phyloP scores from a whole-genome alignment of 441 rosid genomes.

The Daphne laureola region DNA sequence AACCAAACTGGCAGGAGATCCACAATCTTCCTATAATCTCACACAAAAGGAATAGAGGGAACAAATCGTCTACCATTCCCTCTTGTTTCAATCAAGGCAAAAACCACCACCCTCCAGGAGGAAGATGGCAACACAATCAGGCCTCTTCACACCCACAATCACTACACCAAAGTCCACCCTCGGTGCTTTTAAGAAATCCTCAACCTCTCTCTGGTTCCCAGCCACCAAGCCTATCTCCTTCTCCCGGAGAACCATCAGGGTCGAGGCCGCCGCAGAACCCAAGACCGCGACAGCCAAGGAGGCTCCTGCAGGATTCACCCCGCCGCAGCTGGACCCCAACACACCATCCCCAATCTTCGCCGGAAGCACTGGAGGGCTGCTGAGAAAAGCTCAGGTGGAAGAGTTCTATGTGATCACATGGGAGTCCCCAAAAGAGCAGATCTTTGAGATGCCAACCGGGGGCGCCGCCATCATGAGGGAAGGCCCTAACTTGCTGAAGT shows the following conservation, averaged over 20 bases:
- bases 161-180: slow-evolving; percentile 27
- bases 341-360: slow-evolving; percentile 83
- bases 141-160: slow-evolving; percentile 30
- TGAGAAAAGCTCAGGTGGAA: slow-evolving; percentile 70
- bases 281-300: slow-evolving; percentile 24
- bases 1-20: slow-evolving; percentile 2
- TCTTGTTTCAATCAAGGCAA: not conserved
- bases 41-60: not conserved
- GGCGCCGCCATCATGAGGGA: slow-evolving; percentile 71
- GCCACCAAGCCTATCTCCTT: slow-evolving; percentile 28
- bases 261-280: slow-evolving; percentile 22
- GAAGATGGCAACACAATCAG: slow-evolving; percentile 40
- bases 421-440: slow-evolving; percentile 72
- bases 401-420: slow-evolving; percentile 82
- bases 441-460: slow-evolving; percentile 79
- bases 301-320: slow-evolving; percentile 77
- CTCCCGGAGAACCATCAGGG: slow-evolving; percentile 31
- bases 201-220: slow-evolving; percentile 19
- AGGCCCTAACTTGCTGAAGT: slow-evolving; percentile 69
- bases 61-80: slow-evolving; percentile 12
- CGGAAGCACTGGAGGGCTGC: slow-evolving; percentile 72
- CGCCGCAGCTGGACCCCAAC: slow-evolving; percentile 60
- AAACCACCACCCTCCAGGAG: not conserved
- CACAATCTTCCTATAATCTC: slow-evolving; percentile 2
- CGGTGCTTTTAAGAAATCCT: slow-evolving; percentile 17